Conservation (phyloP, 23 red algal species). For the Gracilariopsis chorda region DNA sequence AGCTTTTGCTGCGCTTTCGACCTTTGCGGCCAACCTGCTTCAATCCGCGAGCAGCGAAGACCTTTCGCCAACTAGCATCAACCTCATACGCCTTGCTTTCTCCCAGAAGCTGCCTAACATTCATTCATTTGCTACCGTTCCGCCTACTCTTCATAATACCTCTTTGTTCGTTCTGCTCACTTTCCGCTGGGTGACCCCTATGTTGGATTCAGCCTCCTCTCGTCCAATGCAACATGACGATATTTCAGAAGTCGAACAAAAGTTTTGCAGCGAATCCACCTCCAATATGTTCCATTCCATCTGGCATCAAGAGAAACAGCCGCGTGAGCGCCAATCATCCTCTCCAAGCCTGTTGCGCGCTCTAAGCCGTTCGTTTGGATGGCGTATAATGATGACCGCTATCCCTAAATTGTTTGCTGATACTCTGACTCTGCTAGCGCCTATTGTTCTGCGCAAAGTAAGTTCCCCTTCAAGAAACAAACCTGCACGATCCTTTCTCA, state of each 20-base stretch:
- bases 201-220: neutral
- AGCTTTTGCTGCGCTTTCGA: neutral
- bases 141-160: neutral
- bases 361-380: slow-evolving; percentile 32
- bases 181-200: slow-evolving; percentile 40
- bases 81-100: neutral
- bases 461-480: neutral
- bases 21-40: neutral
- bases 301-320: no score
- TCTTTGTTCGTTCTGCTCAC: slow-evolving; percentile 17
- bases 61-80: neutral
- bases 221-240: slow-evolving; percentile 1
- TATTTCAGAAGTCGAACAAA: neutral
- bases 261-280: neutral
- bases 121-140: neutral
- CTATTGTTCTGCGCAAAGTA: slow-evolving; percentile 59
- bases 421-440: neutral
- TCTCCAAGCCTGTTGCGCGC: neutral
- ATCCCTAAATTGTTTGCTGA: slow-evolving; percentile 58
- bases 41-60: neutral
- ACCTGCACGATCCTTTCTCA: neutral
- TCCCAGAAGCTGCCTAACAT: neutral
- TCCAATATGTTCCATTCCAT: neutral
- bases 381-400: neutral
- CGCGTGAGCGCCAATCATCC: neutral